Evolutionary conservation across 257 asterid genomes (phyloP), one percentile per base, ranked within the genome.

Genomic region (Pogostemon cablin): DNA sequence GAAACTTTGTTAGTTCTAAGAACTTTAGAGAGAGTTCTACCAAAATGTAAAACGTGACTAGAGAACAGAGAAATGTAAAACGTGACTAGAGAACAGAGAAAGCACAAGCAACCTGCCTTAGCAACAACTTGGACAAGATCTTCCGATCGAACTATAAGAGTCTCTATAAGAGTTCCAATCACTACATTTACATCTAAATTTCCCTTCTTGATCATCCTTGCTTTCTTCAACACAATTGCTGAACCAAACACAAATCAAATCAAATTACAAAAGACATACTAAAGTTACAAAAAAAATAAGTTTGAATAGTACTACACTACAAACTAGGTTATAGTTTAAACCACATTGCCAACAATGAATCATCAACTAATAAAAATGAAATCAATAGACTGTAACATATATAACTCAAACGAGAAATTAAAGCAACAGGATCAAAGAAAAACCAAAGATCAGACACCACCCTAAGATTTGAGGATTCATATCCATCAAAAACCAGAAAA

Each of bases 41-140:
- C 50, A 35, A 12, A 44, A 38, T 41, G 12, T 37, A 50, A 47
- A 61, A 34, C 44, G 42, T 20, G 73, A 60, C 20, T 56, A 50
- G 54, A 54, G 38, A 63, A 67, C 42, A 41, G 39, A 72, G 70
- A 76, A 80, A 7, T 41, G 12, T 37, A 50, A 47, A 61, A 34
- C 44, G 42, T 20, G 73, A 60, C 20, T 56, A 50, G 54, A 54
- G 38, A 63, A 67, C 42, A 41, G 39, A 72, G 70, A 76, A 80
- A 7, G 72, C 47, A 67, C 37, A 25, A 54, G 69, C 64, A 42
- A 72, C 86, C 56, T 80, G 81, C 98, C 98, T 87, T 88, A 54
- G 89, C 96, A 73, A 93, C 93, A 76, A 93, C 86, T 87, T 93
- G 97, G 59, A 87, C 97, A 71, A 93, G 88, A 81, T 90, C 88